These are phyloP conservation scores for Lentinula raphanica DNA, from an alignment of 768 basidiomycete species.

Conservation along the genomic window DNA sequence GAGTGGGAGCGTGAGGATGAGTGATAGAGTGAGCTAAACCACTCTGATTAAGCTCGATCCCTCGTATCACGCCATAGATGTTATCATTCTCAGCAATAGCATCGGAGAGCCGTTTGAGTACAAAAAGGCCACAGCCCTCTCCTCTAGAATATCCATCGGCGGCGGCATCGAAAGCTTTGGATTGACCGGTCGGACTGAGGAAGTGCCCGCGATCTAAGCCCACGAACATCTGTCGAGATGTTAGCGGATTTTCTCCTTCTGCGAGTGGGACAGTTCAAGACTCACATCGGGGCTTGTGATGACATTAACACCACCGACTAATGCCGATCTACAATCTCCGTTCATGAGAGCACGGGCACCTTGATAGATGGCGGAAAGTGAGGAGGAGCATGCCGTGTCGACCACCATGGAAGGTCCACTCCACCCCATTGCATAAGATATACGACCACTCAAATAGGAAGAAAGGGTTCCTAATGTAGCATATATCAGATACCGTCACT, in stretches of 20 bases:
- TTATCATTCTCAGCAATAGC: slow-evolving; percentile 63
- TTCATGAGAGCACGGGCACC: slow-evolving; percentile 61
- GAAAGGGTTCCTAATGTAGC: slow-evolving; percentile 51
- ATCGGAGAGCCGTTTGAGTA: slow-evolving; percentile 65
- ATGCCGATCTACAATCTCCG: slow-evolving; percentile 59
- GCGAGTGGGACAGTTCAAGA: not conserved
- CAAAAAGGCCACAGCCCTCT: slow-evolving; percentile 68
- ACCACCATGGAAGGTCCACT: slow-evolving; percentile 68
- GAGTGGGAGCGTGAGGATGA: slow-evolving; percentile 62
- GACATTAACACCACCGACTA: slow-evolving; percentile 73
- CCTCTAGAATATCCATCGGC: slow-evolving; percentile 71
- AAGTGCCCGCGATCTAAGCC: slow-evolving; percentile 69
- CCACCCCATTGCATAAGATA: slow-evolving; percentile 64
- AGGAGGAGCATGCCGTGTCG: slow-evolving; percentile 75
- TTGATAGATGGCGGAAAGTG: slow-evolving; percentile 61
- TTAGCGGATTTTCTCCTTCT: slow-evolving; percentile 16
- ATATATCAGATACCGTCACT: not conserved
- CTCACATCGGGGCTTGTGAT: slow-evolving; percentile 65
- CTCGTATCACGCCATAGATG: slow-evolving; percentile 65
- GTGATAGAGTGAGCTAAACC: slow-evolving; percentile 65
- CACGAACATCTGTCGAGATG: slow-evolving; percentile 50
- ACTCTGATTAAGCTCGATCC: slow-evolving; percentile 68
- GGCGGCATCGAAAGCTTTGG: slow-evolving; percentile 63
- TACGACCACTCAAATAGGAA: slow-evolving; percentile 65
- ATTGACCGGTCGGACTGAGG: slow-evolving; percentile 59